Conservation (phyloP, 768 basidiomycete genomes). For the Tylopilus vinaceipallidus region DNA sequence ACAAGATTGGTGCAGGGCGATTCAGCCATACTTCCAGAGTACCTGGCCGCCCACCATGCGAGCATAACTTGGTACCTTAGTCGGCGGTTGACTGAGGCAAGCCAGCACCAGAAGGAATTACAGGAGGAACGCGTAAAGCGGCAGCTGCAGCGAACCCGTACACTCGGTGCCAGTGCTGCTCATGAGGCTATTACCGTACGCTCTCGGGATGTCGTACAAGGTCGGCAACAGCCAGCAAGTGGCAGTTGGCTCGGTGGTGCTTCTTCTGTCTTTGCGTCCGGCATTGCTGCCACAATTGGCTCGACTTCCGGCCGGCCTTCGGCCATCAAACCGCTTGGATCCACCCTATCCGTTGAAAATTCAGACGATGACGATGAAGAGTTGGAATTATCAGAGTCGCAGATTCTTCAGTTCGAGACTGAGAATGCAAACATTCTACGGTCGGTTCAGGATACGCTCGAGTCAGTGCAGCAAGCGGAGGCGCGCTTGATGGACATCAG, state of each 20-base stretch:
- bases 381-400: slow-evolving; percentile 77
- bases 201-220: slow-evolving; percentile 28
- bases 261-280: slow-evolving; percentile 50
- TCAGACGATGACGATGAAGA: slow-evolving; percentile 75
- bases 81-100: slow-evolving; percentile 73
- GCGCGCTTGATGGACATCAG: slow-evolving; percentile 90
- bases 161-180: slow-evolving; percentile 78
- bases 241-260: slow-evolving; percentile 64
- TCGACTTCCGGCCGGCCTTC: slow-evolving; percentile 37
- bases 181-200: slow-evolving; percentile 55
- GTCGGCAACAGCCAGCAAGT: slow-evolving; percentile 18
- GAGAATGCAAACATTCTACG: slow-evolving; percentile 88
- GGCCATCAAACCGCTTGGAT: slow-evolving; percentile 24
- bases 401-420: slow-evolving; percentile 89
- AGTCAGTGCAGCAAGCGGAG: slow-evolving; percentile 90
- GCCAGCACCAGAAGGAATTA: slow-evolving; percentile 78
- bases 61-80: slow-evolving; percentile 90
- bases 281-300: slow-evolving; percentile 61
- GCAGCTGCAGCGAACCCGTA: slow-evolving; percentile 78
- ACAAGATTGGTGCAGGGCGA: slow-evolving; percentile 63
- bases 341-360: slow-evolving; percentile 37
- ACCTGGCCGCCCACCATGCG: slow-evolving; percentile 88
- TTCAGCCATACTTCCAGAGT: slow-evolving; percentile 50
- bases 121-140: slow-evolving; percentile 93
- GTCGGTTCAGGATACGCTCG: slow-evolving; percentile 80